These are phyloP conservation scores for Brassica rapa DNA, from an alignment of 345 rosid species.

Conservation along the genomic window DNA sequence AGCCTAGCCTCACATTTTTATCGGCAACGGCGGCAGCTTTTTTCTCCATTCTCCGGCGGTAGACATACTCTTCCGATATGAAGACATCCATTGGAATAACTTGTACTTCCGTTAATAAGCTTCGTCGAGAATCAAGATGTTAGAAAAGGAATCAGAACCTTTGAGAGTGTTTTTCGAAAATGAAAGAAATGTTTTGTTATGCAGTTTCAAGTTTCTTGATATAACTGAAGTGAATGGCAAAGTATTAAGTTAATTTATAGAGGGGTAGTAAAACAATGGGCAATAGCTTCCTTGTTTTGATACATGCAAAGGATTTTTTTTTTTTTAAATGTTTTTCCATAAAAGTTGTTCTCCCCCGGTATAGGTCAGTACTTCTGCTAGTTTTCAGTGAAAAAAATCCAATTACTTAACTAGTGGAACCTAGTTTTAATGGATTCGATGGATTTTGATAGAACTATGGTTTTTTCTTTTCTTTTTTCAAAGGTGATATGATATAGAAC, in stretches of 20 bases:
- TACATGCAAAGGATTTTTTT: neutral
- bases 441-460: neutral
- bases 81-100: slow-evolving; percentile 51
- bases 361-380: neutral
- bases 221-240: neutral
- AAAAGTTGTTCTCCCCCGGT: neutral
- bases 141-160: neutral
- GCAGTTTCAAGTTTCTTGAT: slow-evolving; percentile 3
- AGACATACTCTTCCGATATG: slow-evolving; percentile 70
- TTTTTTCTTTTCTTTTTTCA: neutral
- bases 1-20: slow-evolving; percentile 2
- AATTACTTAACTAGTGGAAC: neutral
- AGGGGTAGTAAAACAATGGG: slow-evolving; percentile 31
- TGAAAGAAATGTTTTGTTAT: slow-evolving; percentile 5
- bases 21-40: slow-evolving; percentile 42
- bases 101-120: neutral
- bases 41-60: slow-evolving; percentile 56
- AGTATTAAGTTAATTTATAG: slow-evolving; percentile 4
- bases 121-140: no score
- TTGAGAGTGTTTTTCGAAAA: neutral
- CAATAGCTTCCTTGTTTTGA: slow-evolving; percentile 15
- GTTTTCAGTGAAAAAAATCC: neutral
- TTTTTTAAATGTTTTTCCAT: neutral
- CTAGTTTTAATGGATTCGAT: neutral
- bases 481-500: slow-evolving; percentile 1